phyloP scores from a whole-genome alignment of 2,329 filamentous ascomycete species.

The Neophaeococcomyces mojaviensis region DNA sequence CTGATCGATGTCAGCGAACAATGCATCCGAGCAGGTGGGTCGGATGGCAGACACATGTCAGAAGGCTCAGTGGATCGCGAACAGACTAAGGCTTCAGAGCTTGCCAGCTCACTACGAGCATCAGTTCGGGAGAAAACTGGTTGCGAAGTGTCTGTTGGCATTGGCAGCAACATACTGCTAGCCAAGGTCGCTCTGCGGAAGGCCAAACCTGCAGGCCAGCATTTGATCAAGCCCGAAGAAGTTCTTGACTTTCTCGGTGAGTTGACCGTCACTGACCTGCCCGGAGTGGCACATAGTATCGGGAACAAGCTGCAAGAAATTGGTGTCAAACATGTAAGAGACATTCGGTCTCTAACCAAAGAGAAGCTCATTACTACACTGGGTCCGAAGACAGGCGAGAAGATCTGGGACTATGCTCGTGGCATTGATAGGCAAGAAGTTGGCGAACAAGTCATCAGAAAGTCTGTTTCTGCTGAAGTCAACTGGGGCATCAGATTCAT shows the following conservation, averaged over 20 bases:
- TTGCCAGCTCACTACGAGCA: slow-evolving; percentile 60
- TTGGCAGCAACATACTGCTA: slow-evolving; percentile 80
- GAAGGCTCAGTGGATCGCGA: slow-evolving; percentile 69
- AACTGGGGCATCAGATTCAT: slow-evolving; percentile 98
- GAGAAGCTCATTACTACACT: slow-evolving; percentile 66
- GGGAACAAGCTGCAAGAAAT: slow-evolving; percentile 81
- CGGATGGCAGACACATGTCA: slow-evolving; percentile 55
- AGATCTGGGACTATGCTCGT: slow-evolving; percentile 79
- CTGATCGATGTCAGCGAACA: slow-evolving; percentile 72
- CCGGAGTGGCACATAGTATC: slow-evolving; percentile 87
- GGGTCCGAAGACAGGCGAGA: slow-evolving; percentile 88
- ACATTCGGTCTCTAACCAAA: slow-evolving; percentile 68
- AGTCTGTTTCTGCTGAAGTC: slow-evolving; percentile 93
- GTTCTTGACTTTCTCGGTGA: slow-evolving; percentile 68
- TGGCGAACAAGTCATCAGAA: slow-evolving; percentile 74
- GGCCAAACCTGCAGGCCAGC: slow-evolving; percentile 90
- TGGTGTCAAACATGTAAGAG: slow-evolving; percentile 72
- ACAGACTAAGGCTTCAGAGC: slow-evolving; percentile 66
- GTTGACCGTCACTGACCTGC: slow-evolving; percentile 71
- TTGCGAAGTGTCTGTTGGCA: slow-evolving; percentile 86
- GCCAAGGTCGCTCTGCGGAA: slow-evolving; percentile 85
- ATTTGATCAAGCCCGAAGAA: slow-evolving; percentile 75
- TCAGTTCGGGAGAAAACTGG: slow-evolving; percentile 67
- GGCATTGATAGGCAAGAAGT: slow-evolving; percentile 83
- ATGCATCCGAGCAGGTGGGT: slow-evolving; percentile 58